phyloP scores from a whole-genome alignment of 1,284 basidiomycete species.

The Cutaneotrichosporon cavernicola region DNA sequence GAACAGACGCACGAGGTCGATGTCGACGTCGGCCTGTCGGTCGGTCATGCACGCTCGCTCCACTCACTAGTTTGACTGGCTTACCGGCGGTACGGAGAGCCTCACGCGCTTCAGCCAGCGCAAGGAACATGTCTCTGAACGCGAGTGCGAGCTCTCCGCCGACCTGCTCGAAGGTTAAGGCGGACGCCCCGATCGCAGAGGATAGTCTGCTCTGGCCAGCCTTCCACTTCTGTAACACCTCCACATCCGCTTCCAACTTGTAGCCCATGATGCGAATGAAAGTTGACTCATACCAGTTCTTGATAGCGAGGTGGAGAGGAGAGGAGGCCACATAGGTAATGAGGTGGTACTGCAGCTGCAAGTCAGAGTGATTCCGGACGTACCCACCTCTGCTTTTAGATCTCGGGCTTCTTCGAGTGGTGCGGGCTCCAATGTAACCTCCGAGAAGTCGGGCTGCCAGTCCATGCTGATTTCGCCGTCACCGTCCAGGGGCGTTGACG shows the following conservation, averaged over 20 bases:
- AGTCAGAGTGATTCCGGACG: not conserved
- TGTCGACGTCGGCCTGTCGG: slow-evolving; percentile 14
- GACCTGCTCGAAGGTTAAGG: slow-evolving; percentile 20
- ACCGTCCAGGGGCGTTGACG: not conserved
- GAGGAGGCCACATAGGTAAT: slow-evolving; percentile 34
- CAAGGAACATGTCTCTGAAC: slow-evolving; percentile 6
- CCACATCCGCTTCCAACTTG: not conserved
- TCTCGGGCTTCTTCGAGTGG: slow-evolving; percentile 10
- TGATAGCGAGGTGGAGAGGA: slow-evolving; percentile 18
- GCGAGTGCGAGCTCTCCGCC: not conserved
- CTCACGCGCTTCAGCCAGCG: not conserved
- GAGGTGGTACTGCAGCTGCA: slow-evolving; percentile 41
- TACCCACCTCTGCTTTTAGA: slow-evolving; percentile 30
- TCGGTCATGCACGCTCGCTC: not conserved
- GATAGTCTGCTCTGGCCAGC: not conserved
- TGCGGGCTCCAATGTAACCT: not conserved
- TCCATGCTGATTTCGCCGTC: slow-evolving; percentile 19
- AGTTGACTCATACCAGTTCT: slow-evolving; percentile 26
- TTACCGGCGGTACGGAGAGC: not conserved
- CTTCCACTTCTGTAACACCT: not conserved
- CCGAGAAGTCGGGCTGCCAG: slow-evolving; percentile 22
- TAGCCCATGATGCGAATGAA: slow-evolving; percentile 33
- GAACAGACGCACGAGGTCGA: slow-evolving; percentile 23
- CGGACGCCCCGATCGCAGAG: slow-evolving; percentile 22
- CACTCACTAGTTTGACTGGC: not conserved